These are phyloP conservation scores for Aspergillus sp. DNA, from an alignment of 2,329 filamentous ascomycete species.

Conservation along the genomic window DNA sequence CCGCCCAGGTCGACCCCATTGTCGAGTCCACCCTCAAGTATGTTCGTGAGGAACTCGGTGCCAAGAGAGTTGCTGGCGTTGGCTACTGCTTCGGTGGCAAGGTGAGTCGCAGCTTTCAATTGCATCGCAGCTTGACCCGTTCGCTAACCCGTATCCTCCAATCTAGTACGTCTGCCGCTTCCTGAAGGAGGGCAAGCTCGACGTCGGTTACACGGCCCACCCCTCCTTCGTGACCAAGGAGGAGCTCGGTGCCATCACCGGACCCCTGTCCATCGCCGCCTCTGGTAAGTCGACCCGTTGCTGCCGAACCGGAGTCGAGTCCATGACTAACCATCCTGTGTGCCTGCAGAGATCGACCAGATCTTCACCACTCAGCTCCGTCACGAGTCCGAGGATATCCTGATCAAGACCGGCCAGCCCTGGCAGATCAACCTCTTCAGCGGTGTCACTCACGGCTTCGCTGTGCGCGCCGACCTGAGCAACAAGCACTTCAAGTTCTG, in stretches of 20 bases:
- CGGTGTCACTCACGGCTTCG: slow-evolving; percentile 71
- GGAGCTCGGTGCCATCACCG: slow-evolving; percentile 65
- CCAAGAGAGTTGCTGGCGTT: slow-evolving; percentile 61
- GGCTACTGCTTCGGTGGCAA: slow-evolving; percentile 78
- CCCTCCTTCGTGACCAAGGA: slow-evolving; percentile 70
- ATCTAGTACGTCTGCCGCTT: slow-evolving; percentile 67
- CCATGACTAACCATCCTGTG: slow-evolving; percentile 6
- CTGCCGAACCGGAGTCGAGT: not conserved
- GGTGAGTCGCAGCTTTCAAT: slow-evolving; percentile 34
- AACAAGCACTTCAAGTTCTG: slow-evolving; percentile 63
- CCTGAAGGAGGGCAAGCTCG: slow-evolving; percentile 60
- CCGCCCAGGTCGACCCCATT: slow-evolving; percentile 52
- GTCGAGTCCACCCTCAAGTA: slow-evolving; percentile 53
- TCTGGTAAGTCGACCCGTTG: slow-evolving; percentile 36
- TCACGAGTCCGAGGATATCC: slow-evolving; percentile 63
- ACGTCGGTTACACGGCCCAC: slow-evolving; percentile 73
- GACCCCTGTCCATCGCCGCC: slow-evolving; percentile 66
- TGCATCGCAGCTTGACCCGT: not conserved
- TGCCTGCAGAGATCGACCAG: slow-evolving; percentile 55
- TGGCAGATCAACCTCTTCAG: slow-evolving; percentile 79
- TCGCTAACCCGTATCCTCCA: slow-evolving; percentile 6
- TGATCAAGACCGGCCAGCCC: slow-evolving; percentile 55
- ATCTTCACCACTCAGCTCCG: slow-evolving; percentile 66
- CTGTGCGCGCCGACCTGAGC: slow-evolving; percentile 63
- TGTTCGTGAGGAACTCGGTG: slow-evolving; percentile 55